A percentile compares a stretch with the other conserved stretches of the same genome.
phyloP scores from a whole-genome alignment of 139 green algal species.

The Chlorella sp. region DNA sequence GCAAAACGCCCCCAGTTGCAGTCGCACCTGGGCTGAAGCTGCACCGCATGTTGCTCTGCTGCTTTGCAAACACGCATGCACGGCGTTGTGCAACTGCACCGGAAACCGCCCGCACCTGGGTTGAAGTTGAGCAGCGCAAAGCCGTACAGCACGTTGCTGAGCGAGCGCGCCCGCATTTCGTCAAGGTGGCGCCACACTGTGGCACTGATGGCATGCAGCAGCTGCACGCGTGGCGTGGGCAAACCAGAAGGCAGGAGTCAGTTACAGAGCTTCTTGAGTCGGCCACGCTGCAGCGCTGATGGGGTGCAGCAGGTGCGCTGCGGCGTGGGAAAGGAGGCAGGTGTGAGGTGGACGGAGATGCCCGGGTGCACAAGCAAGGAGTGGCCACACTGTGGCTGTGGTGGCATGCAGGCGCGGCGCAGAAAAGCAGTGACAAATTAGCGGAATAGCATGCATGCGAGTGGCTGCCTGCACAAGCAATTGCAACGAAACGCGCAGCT shows the following conservation, averaged over 20 bases:
- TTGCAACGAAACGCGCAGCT: no score
- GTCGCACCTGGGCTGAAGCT: no score
- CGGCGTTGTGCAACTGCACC: not conserved
- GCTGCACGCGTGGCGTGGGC: not conserved
- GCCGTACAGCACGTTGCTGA: constrained; percentile 14
- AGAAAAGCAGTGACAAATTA: not conserved
- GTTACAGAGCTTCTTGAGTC: not conserved
- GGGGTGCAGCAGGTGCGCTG: not conserved
- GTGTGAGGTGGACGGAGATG: not conserved
- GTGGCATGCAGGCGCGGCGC: not conserved
- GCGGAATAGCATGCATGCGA: not conserved
- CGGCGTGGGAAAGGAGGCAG: not conserved
- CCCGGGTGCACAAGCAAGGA: not conserved
- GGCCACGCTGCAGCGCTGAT: no score
- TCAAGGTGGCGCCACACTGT: not conserved
- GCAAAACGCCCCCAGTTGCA: no score
- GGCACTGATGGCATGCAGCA: not conserved
- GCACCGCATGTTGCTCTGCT: not conserved
- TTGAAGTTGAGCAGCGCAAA: constrained; percentile 13
- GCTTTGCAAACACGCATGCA: not conserved
- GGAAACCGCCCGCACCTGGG: not conserved
- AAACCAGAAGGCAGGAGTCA: not conserved
- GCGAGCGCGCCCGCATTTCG: not conserved
- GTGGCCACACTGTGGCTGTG: not conserved
- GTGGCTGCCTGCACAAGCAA: no score